These are phyloP conservation scores for Lindgomyces ingoldianus DNA, from an alignment of 495 filamentous ascomycete genomes.

Conservation along the genomic window DNA sequence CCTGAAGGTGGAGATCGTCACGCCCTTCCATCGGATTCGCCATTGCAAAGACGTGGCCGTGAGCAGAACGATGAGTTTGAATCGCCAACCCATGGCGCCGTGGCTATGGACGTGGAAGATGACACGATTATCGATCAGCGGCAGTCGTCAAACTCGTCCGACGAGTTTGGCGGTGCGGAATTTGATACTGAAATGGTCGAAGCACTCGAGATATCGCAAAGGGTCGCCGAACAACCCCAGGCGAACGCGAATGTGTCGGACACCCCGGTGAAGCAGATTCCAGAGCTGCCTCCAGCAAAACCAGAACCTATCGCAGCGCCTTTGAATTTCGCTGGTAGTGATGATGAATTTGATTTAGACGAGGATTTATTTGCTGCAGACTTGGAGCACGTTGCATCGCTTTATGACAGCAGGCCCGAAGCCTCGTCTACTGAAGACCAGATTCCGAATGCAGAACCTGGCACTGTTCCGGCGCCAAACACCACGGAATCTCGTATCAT, in stretches of 20 bases:
- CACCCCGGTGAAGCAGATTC: neutral
- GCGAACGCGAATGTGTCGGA: neutral
- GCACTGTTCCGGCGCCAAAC: neutral
- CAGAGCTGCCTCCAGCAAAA: neutral
- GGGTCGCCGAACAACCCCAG: neutral
- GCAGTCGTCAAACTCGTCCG: constrained; percentile 30
- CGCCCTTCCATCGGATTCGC: constrained; percentile 50
- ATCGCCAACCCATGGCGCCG: neutral
- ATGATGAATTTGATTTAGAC: constrained; percentile 43
- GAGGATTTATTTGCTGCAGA: constrained; percentile 52
- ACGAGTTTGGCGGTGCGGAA: constrained; percentile 59
- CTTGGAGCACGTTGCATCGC: constrained; percentile 58
- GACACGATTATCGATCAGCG: neutral
- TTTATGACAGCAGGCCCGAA: constrained; percentile 51
- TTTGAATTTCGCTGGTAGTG: constrained; percentile 50
- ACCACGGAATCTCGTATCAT: constrained; percentile 10
- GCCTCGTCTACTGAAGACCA: neutral
- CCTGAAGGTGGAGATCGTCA: constrained; percentile 47
- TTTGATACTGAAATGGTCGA: constrained; percentile 38
- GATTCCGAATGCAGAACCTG: neutral
- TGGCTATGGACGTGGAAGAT: constrained; percentile 21
- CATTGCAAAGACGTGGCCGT: constrained; percentile 46
- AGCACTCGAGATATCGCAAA: constrained; percentile 31
- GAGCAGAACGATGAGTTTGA: constrained; percentile 1
- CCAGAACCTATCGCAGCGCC: neutral